Evolutionary conservation across 2,329 filamentous ascomycete species (phyloP).

Genomic region (Fusarium clavum): DNA sequence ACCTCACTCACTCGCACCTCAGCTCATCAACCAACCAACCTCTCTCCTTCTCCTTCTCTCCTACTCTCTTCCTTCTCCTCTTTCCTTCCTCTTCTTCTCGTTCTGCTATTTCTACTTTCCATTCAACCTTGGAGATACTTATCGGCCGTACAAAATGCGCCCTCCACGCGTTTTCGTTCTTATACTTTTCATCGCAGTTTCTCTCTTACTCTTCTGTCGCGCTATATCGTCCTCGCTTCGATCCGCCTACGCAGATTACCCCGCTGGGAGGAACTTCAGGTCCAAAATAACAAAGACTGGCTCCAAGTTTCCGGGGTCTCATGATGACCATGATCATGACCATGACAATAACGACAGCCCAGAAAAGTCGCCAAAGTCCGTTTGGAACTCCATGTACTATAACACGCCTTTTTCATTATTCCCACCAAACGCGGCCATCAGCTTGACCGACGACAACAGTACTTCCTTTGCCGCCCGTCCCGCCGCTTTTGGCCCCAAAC

Average conservation of each 20-base stretch:
- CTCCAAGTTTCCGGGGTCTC: slow-evolving; percentile 24
- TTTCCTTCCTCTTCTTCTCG: neutral
- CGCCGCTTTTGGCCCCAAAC: slow-evolving; percentile 87
- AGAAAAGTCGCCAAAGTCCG: slow-evolving; percentile 40
- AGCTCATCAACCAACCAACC: slow-evolving; percentile 28
- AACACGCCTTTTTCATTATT: slow-evolving; percentile 87
- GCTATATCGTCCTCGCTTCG: slow-evolving; percentile 57
- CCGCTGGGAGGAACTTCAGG: slow-evolving; percentile 44
- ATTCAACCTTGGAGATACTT: slow-evolving; percentile 13
- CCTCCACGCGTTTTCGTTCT: slow-evolving; percentile 66
- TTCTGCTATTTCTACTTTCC: neutral
- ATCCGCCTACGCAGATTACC: slow-evolving; percentile 45
- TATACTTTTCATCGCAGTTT: slow-evolving; percentile 64
- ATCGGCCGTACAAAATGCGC: slow-evolving; percentile 58
- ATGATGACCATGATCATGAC: slow-evolving; percentile 14
- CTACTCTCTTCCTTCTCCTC: slow-evolving; percentile 20
- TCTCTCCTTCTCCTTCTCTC: slow-evolving; percentile 11
- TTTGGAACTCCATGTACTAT: slow-evolving; percentile 72
- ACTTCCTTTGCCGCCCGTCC: slow-evolving; percentile 95
- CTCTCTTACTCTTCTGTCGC: slow-evolving; percentile 67
- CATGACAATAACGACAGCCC: neutral
- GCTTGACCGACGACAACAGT: slow-evolving; percentile 96
- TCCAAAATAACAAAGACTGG: slow-evolving; percentile 33
- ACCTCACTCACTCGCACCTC: slow-evolving; percentile 39
- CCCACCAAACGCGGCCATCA: slow-evolving; percentile 94